Evolutionary conservation across 805 yeast genomes (phyloP).

Genomic region (Ogataea naganishii): DNA sequence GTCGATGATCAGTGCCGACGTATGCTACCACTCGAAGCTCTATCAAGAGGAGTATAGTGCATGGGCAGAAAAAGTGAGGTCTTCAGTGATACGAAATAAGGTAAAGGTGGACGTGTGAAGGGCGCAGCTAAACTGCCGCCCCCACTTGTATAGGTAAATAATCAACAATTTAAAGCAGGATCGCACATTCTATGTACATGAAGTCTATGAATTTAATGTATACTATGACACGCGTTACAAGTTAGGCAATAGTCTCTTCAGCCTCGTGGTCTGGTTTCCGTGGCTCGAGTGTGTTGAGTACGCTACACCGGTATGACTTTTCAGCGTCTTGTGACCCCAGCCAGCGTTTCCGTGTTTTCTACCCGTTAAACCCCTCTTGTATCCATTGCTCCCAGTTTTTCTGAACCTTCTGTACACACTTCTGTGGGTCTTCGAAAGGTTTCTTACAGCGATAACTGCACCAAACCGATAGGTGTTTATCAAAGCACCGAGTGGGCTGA

Average conservation of each 20-base stretch:
- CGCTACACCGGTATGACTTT: constrained; percentile 51
- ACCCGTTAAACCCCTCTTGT: constrained; percentile 68
- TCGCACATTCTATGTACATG: background rate
- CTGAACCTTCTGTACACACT: constrained; percentile 85
- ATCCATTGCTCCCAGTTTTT: constrained; percentile 57
- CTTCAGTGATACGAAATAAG: too few relatives aligned
- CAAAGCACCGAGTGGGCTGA: too few relatives aligned
- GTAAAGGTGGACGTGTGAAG: too few relatives aligned
- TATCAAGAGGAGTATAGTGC: too few relatives aligned
- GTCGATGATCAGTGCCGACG: constrained; percentile 4
- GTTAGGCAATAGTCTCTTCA: constrained; percentile 46
- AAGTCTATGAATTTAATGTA: background rate
- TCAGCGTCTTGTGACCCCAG: constrained; percentile 58
- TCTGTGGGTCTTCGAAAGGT: constrained; percentile 66
- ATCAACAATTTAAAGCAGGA: background rate
- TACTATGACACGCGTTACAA: too few relatives aligned
- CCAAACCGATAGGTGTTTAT: too few relatives aligned
- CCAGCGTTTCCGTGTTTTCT: constrained; percentile 92
- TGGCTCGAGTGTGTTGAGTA: constrained; percentile 40
- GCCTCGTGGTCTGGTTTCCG: constrained; percentile 47
- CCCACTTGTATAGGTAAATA: too few relatives aligned
- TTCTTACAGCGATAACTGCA: too few relatives aligned
- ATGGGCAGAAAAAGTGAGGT: too few relatives aligned
- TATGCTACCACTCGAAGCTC: background rate
- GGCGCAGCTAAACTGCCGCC: too few relatives aligned